Evolutionary conservation across 1,284 basidiomycete genomes (phyloP), one percentile per base, ranked within the genome.

Genomic region (Malassezia furfur): DNA sequence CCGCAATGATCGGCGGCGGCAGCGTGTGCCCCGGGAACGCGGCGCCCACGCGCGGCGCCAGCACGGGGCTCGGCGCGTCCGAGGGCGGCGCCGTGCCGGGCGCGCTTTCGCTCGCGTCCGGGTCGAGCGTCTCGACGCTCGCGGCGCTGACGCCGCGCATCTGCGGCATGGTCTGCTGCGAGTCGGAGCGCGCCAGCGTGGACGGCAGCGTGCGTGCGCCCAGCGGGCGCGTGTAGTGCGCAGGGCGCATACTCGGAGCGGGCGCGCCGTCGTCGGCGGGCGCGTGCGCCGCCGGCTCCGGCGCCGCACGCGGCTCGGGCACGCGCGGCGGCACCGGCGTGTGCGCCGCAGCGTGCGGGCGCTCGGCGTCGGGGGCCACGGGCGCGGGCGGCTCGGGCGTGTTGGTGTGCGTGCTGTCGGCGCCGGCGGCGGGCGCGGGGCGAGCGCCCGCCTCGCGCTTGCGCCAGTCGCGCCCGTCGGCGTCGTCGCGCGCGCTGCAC

Each of bases 401-500:
- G 25, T 7, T 7, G 25, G 25, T 28, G 25, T 28, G 25, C 25
- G 25, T 28, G 25, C 7, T 7, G 25, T 7, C 25, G 25, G 4
- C 25, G 4, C 4, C 25, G 3, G 25, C 25, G 25, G 25, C 25
- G 25, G 4, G 4, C 25, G 25, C 7, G 7, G 4, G 25, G 4
- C 4, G 25, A 7, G 25, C 25, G 7, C 25, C n/a, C n/a, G 52
- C 48, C 31, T 62, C 66, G 54, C 63, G 63, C 50, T 63, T 61
- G 38, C 59, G 58, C 38, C 28, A 17, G 14, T 47, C 45, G 31
- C 60, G 48, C 14, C 53, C 53, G 9, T 72, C 65, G 46, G 47
- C 56, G n/a, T 72, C 69, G 21, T 72, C 69, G 44, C 67, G 62
- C 28, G 69, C 62, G 34, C 69, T 72, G 63, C 71, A 77, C 76